These are phyloP conservation scores for Elaeis guineensis DNA, from an alignment of 176 grass and related monocot genomes.

Conservation along the genomic window DNA sequence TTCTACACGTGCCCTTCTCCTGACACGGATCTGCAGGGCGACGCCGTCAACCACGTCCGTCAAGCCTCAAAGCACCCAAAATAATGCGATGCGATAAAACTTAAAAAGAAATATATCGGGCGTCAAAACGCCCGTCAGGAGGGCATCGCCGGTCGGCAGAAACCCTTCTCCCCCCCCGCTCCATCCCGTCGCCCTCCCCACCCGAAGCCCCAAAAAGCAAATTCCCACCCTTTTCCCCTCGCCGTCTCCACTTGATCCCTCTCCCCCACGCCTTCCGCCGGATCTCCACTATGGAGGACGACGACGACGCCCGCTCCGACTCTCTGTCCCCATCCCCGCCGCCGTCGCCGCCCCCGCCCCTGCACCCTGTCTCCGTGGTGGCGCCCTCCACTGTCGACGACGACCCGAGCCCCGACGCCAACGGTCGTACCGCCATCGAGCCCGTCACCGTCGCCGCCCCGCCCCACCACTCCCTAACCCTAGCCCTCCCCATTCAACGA, in stretches of 20 bases:
- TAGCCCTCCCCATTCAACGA: slow-evolving; percentile 66
- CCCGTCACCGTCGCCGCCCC: slow-evolving; percentile 29
- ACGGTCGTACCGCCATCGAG: slow-evolving; percentile 21
- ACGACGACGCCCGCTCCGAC: not conserved
- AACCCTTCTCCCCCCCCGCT: too few relatives aligned
- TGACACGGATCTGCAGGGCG: too few relatives aligned
- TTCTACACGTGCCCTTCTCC: too few relatives aligned
- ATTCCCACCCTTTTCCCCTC: slow-evolving; percentile 4
- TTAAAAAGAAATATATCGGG: too few relatives aligned
- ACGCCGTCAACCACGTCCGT: too few relatives aligned
- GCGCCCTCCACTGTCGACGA: too few relatives aligned
- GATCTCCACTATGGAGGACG: not conserved
- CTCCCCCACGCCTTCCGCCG: not conserved
- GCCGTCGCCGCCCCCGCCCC: not conserved
- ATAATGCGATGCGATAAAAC: too few relatives aligned
- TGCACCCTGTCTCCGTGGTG: not conserved
- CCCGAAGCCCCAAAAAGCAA: too few relatives aligned
- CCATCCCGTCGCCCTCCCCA: not conserved
- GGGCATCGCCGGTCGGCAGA: too few relatives aligned
- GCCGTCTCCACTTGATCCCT: slow-evolving; percentile 17
- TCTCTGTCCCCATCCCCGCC: slow-evolving; percentile 8
- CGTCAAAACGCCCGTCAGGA: too few relatives aligned
- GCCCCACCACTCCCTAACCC: slow-evolving; percentile 28
- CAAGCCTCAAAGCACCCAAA: too few relatives aligned
- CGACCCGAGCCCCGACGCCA: slow-evolving; percentile 3